Conservation (phyloP, 2,329 filamentous ascomycete species). For the Pyrenochaeta sp. region DNA sequence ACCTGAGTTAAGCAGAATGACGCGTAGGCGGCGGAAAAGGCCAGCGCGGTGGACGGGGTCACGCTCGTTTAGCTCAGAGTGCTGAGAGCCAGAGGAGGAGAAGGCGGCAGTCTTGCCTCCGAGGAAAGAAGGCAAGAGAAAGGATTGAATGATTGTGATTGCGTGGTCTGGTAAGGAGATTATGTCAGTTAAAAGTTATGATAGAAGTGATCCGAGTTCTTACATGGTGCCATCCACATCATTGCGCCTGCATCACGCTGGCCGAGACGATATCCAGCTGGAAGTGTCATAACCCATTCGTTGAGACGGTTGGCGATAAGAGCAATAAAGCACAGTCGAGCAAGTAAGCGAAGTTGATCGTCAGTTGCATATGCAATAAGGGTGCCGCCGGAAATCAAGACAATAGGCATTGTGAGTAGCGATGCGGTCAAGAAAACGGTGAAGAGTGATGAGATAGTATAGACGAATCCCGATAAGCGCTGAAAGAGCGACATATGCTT, state of each 20-base stretch:
- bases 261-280: conserved; percentile 11
- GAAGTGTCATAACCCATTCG: conserved; percentile 11
- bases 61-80: conserved; percentile 11
- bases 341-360: conserved; percentile 7
- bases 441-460: conserved; percentile 10
- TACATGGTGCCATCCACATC: conserved; percentile 17
- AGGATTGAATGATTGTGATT: conserved; percentile 13
- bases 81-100: conserved; percentile 9
- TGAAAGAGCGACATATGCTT: conserved; percentile 11
- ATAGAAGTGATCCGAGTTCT: not conserved
- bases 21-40: conserved; percentile 7
- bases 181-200: not conserved
- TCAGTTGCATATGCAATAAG: conserved; percentile 9
- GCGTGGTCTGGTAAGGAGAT: conserved; percentile 4
- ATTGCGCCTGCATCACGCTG: conserved; percentile 9
- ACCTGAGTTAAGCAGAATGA: conserved; percentile 10
- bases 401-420: conserved; percentile 13
- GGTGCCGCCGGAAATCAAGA: conserved; percentile 7
- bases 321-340: conserved; percentile 5
- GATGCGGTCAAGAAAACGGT: conserved; percentile 12
- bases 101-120: conserved; percentile 14
- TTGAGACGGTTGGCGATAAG: conserved; percentile 8
- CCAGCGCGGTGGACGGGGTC: conserved; percentile 6
- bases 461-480: conserved; percentile 14
- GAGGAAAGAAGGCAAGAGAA: conserved; percentile 10